phyloP scores from a whole-genome alignment of 2,329 filamentous ascomycete genomes.

The Nemania sp. region DNA sequence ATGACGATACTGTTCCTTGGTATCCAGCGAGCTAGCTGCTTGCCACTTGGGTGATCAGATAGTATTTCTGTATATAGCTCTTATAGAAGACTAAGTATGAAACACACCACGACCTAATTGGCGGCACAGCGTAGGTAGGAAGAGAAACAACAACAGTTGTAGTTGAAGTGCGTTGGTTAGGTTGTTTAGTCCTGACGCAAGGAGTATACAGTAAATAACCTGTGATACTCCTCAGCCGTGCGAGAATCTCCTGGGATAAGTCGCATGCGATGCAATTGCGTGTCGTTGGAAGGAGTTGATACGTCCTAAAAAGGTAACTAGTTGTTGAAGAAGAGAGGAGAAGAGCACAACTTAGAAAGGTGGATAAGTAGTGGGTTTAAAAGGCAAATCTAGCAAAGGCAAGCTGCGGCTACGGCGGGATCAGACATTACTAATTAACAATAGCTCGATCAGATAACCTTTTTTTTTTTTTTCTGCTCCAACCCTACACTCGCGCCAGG shows the following conservation, averaged over 20 bases:
- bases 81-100: background rate
- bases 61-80: background rate
- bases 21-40: slow-evolving; percentile 24
- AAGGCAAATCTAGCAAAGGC: slow-evolving; percentile 4
- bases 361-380: slow-evolving; percentile 28
- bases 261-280: slow-evolving; percentile 51
- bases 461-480: background rate
- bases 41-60: background rate
- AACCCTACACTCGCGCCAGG: slow-evolving; percentile 13
- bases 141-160: background rate
- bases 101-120: background rate
- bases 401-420: slow-evolving; percentile 27
- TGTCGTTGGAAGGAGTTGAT: slow-evolving; percentile 14
- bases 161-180: slow-evolving; percentile 33
- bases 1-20: slow-evolving; percentile 53
- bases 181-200: slow-evolving; percentile 67
- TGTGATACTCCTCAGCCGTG: slow-evolving; percentile 74
- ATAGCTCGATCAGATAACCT: background rate
- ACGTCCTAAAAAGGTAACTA: background rate
- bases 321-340: slow-evolving; percentile 2
- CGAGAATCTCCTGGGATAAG: slow-evolving; percentile 53
- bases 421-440: slow-evolving; percentile 29
- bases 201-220: slow-evolving; percentile 70
- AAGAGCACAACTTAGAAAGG: background rate
- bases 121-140: background rate